Evolutionary conservation across 2,329 filamentous ascomycete species (phyloP).

Genomic region (Colletotrichum sp.): DNA sequence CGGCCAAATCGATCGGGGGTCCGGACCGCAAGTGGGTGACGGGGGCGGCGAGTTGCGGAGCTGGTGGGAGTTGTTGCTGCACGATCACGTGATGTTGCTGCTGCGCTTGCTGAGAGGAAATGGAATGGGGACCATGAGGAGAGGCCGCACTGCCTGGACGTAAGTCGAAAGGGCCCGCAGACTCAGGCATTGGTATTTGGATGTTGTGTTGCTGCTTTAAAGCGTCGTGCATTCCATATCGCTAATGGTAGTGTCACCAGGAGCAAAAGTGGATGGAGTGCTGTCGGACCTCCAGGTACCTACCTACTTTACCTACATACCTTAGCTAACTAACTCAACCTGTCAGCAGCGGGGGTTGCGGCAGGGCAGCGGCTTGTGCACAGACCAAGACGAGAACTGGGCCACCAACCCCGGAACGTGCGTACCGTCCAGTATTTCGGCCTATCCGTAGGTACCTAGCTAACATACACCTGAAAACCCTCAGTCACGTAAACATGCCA

Average conservation of each 20-base stretch:
- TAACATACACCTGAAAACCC: not conserved
- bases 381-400: not conserved
- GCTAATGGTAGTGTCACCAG: not conserved
- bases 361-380: constrained; percentile 14
- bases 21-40: constrained; percentile 19
- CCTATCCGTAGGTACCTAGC: not conserved
- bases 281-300: not conserved
- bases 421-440: not conserved
- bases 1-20: constrained; percentile 1
- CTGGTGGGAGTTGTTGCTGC: constrained; percentile 21
- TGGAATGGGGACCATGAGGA: constrained; percentile 4
- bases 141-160: not conserved
- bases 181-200: constrained; percentile 1
- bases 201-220: constrained; percentile 22
- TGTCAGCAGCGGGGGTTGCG: not conserved
- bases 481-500: not conserved
- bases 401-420: not conserved
- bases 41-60: not conserved
- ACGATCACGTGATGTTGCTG: not conserved
- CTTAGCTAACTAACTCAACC: not conserved
- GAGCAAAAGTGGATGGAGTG: not conserved
- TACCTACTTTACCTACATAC: too few species aligned
- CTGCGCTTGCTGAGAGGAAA: constrained; percentile 24
- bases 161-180: constrained; percentile 1
- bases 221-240: not conserved